Conservation (phyloP, 2,329 filamentous ascomycete species). For the Neophaeococcomyces aloes region DNA sequence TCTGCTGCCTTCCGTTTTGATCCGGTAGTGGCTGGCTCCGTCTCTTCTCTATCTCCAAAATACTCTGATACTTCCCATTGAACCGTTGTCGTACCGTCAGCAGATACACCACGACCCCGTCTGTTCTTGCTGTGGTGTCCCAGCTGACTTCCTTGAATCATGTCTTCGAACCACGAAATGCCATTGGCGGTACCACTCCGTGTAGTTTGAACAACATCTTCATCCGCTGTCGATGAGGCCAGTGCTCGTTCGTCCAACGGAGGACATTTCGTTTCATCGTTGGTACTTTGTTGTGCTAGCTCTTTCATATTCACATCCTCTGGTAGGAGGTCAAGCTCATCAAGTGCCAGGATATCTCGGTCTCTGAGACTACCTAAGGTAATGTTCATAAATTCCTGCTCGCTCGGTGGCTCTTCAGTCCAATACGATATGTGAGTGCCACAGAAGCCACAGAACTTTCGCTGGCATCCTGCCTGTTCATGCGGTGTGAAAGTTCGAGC, state of each 20-base stretch:
- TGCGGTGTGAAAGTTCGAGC: conserved; percentile 56
- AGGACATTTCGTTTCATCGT: neutral
- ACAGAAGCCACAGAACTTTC: conserved; percentile 85
- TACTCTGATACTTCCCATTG: conserved; percentile 82
- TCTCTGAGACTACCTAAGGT: conserved; percentile 66
- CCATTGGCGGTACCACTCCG: conserved; percentile 38
- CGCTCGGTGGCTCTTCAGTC: conserved; percentile 60
- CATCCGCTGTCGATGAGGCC: conserved; percentile 16
- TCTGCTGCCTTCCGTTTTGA: conserved; percentile 20
- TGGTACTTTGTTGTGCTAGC: neutral
- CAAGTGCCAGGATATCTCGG: conserved; percentile 61
- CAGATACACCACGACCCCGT: conserved; percentile 48
- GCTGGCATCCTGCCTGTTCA: conserved; percentile 49
- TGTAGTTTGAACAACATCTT: conserved; percentile 16
- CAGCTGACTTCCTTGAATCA: conserved; percentile 65
- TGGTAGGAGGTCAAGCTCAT: conserved; percentile 64
- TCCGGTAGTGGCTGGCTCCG: conserved; percentile 7
- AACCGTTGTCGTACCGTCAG: conserved; percentile 55
- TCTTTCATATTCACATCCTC: conserved; percentile 28
- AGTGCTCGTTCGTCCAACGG: conserved; percentile 3
- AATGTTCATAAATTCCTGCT: conserved; percentile 69
- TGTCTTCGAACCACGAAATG: conserved; percentile 74
- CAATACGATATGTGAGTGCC: conserved; percentile 77
- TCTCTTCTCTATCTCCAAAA: conserved; percentile 20
- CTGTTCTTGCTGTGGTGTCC: conserved; percentile 54